These are phyloP conservation scores for Podochytrium sp. DNA, from an alignment of 192 early-diverging fungal genomes.

Conservation along the genomic window DNA sequence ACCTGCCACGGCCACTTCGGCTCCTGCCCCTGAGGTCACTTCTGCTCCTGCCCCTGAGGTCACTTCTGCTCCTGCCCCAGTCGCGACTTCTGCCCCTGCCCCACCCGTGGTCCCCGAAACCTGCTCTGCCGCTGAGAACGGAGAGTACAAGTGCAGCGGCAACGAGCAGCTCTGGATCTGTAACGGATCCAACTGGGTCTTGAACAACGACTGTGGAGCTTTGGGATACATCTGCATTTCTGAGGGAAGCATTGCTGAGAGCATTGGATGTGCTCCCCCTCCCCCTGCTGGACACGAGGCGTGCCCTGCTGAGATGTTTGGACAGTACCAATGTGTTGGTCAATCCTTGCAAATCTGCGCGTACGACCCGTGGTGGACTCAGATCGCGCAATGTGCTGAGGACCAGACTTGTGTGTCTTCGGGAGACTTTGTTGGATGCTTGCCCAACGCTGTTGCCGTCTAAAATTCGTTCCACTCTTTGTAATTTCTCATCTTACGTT, in stretches of 20 bases:
- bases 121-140: not conserved
- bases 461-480: too few relatives aligned
- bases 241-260: not conserved
- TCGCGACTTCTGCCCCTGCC: not conserved
- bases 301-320: not conserved
- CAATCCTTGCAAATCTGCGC: not conserved
- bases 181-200: conserved; percentile 1
- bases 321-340: not conserved
- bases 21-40: too few relatives aligned
- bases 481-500: too few relatives aligned
- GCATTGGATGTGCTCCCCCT: not conserved
- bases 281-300: not conserved
- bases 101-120: not conserved
- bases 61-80: too few relatives aligned
- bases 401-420: not conserved
- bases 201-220: not conserved
- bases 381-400: not conserved
- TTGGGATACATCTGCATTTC: not conserved
- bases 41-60: too few relatives aligned
- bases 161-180: not conserved
- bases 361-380: not conserved
- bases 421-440: not conserved
- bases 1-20: too few relatives aligned
- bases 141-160: not conserved
- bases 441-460: not conserved